Evolutionary conservation across 768 basidiomycete species (phyloP).

Genomic region (Rhizopogon salebrosus): DNA sequence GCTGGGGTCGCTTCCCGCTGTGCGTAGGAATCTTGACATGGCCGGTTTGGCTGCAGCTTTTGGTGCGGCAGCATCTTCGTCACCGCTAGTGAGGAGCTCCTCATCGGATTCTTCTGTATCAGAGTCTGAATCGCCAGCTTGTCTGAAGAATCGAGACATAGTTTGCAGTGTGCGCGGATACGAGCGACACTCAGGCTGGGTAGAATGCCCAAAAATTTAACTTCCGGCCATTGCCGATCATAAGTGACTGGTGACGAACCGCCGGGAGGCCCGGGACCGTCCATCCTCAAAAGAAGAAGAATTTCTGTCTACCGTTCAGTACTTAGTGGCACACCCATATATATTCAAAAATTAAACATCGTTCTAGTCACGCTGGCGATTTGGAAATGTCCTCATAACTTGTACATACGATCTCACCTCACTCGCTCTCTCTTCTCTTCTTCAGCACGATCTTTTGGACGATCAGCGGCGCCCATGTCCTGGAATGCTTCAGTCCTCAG

Average conservation of each 20-base stretch:
- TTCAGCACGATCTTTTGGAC: background rate
- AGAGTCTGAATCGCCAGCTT: conserved; percentile 77
- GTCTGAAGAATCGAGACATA: conserved; percentile 90
- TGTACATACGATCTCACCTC: background rate
- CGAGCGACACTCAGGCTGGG: background rate
- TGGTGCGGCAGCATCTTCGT: conserved; percentile 50
- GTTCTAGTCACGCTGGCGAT: background rate
- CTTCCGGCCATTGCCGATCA: background rate
- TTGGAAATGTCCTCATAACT: background rate
- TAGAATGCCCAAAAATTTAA: background rate
- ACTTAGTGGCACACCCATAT: too few relatives aligned
- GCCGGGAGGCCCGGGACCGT: too few relatives aligned
- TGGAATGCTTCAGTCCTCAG: conserved; percentile 64
- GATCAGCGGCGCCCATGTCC: conserved; percentile 33
- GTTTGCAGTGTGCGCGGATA: background rate
- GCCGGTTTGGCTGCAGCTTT: conserved; percentile 39
- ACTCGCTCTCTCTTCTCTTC: background rate
- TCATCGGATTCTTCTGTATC: conserved; percentile 72
- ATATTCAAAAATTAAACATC: too few relatives aligned
- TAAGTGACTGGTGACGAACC: background rate
- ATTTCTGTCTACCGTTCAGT: too few relatives aligned
- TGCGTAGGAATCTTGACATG: conserved; percentile 78
- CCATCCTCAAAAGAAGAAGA: too few relatives aligned
- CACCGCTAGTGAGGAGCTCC: conserved; percentile 67
- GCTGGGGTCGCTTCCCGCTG: conserved; percentile 52